Conservation (phyloP, 1,284 basidiomycete species). For the Ceratobasidium sp. region DNA sequence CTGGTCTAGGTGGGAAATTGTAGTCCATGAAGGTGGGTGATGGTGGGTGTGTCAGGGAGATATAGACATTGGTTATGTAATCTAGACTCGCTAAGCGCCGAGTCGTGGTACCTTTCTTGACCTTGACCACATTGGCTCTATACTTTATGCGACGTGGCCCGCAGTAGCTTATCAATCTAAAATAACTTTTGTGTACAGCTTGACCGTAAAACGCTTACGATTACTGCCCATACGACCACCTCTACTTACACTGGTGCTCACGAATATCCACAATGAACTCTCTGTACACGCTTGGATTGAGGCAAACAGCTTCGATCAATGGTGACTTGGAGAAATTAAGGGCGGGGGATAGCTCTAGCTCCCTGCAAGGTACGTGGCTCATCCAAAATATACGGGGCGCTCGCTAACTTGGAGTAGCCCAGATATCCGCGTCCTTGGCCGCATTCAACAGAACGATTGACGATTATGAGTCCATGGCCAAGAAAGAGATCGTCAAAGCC, state of each 20-base stretch:
- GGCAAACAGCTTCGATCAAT: constrained; percentile 90
- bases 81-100: constrained; percentile 11
- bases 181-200: constrained; percentile 8
- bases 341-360: constrained; percentile 81
- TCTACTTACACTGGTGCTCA: background rate
- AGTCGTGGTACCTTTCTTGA: constrained; percentile 4
- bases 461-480: constrained; percentile 96
- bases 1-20: constrained; percentile 31
- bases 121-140: constrained; percentile 12
- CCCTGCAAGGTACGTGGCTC: constrained; percentile 76
- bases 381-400: background rate
- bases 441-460: constrained; percentile 93
- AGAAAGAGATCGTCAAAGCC: constrained; percentile 91
- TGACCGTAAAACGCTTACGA: background rate
- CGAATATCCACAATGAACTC: constrained; percentile 79
- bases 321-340: constrained; percentile 85
- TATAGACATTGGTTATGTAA: constrained; percentile 14
- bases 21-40: constrained; percentile 18
- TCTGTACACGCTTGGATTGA: constrained; percentile 90
- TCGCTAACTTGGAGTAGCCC: constrained; percentile 68
- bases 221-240: background rate
- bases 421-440: constrained; percentile 93
- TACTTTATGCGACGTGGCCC: constrained; percentile 26
- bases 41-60: constrained; percentile 8
- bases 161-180: background rate